Evolutionary conservation across 2,329 filamentous ascomycete species (phyloP).

Genomic region (Trichoderma guizhouense): DNA sequence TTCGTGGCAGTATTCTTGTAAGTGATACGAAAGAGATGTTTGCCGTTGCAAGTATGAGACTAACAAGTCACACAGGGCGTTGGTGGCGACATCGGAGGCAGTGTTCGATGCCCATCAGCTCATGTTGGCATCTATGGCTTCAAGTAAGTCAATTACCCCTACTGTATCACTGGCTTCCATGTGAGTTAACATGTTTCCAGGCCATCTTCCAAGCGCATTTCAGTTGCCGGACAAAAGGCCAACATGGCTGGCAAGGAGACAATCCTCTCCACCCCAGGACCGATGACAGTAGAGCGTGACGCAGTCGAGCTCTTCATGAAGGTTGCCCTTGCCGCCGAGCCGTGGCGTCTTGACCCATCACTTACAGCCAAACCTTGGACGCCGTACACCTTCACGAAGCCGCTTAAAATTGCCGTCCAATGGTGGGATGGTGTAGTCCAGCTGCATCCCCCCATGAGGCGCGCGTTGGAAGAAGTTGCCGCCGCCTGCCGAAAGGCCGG

Average conservation of each 20-base stretch:
- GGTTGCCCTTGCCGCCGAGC: conserved; percentile 29
- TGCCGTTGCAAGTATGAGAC: neutral
- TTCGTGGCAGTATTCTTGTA: conserved; percentile 40
- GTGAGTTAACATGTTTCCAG: neutral
- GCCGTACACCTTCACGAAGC: conserved; percentile 34
- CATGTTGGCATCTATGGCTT: conserved; percentile 25
- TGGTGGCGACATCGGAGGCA: conserved; percentile 43
- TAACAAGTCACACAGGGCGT: conserved; percentile 25
- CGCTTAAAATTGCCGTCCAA: conserved; percentile 58
- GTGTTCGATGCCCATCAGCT: conserved; percentile 36
- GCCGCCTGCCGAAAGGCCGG: conserved; percentile 46
- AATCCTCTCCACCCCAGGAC: conserved; percentile 31
- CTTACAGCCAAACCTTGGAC: conserved; percentile 35
- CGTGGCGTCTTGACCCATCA: conserved; percentile 35
- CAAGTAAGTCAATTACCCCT: neutral
- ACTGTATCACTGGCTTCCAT: neutral
- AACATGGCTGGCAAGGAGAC: conserved; percentile 37
- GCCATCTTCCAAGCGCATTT: conserved; percentile 31
- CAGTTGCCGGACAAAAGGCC: conserved; percentile 26
- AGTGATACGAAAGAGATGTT: conserved; percentile 20
- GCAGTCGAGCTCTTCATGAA: conserved; percentile 36
- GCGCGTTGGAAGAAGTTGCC: conserved; percentile 54
- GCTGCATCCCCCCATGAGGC: conserved; percentile 56
- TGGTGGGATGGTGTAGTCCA: conserved; percentile 57
- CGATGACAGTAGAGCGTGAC: conserved; percentile 35